Base-by-base conservation (phyloP, 106 monocot genomes). In the Phalaenopsis equestris region DNA sequence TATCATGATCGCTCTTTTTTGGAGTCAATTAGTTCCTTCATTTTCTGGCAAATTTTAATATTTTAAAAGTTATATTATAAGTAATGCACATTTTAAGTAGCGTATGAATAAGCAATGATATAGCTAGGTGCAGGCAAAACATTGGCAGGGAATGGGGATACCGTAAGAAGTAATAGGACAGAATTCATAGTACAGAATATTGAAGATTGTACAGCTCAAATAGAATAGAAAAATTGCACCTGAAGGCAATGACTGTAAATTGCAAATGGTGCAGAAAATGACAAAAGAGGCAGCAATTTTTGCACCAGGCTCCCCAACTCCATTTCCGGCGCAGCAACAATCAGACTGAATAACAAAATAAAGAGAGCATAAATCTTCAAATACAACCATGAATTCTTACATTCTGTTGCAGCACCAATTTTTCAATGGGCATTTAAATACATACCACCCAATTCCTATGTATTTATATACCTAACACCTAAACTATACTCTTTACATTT, bases 191-290 rank as follows among this genome's bases (percentile, higher is more conserved):
- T 70, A 70, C 6, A 70, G 14, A 39, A 52, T 18, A 23, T 23
- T 48, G 0, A 1, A 49, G 30, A 76, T 8, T 1, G 21, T 24
- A 52, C 30, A 19, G 42, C 12, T 76, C 10, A 49, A 76, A 23
- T 9, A 47, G 76, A 76, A 76, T 49, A 39, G 38, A 76, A 49
- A 76, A 17, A 76, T 0, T 1, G 30, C 21, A 94, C 97, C 92
- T 98, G 94, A 86, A 98, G 89, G 64, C 89, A 94, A 78, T 92
- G 94, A 73, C 92, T 90, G 77, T 94, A 98, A 68, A 98, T 80
- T 77, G 84, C 90, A 91, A 98, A 94, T 48, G 94, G 92, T 67
- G 92, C 89, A 84, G 94, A 98, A 88, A 87, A 92, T 49, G 91
- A 85, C 12, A 98, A 78, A 81, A 98, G 89, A 48, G 92, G 92